A percentile compares a stretch with the other conserved stretches of the same genome.
Evolutionary conservation across 2,329 filamentous ascomycete genomes (phyloP).

Genomic region (Fusarium sp.): DNA sequence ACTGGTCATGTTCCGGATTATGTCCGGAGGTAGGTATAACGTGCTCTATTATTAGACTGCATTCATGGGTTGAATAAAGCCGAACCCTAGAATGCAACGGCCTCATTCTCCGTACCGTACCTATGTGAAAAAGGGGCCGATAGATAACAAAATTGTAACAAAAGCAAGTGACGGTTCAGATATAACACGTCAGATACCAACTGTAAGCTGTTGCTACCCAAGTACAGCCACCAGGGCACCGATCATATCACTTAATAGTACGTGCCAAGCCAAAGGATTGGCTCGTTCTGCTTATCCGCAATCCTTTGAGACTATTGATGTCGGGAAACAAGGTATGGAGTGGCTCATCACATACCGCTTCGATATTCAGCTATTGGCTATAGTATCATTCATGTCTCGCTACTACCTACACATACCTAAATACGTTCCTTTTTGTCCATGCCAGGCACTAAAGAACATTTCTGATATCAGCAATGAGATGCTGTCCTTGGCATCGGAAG

Average conservation of each 20-base stretch:
- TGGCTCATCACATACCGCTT: slow-evolving; percentile 21
- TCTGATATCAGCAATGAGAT: slow-evolving; percentile 11
- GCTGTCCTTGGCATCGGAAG: slow-evolving; percentile 18
- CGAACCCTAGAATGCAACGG: neutral
- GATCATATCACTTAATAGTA: neutral
- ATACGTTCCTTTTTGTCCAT: neutral
- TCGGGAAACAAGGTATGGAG: neutral
- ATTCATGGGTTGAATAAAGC: neutral
- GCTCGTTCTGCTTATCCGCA: neutral
- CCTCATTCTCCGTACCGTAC: neutral
- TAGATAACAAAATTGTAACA: neutral
- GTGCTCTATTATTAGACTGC: neutral
- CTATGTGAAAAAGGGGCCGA: neutral
- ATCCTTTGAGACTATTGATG: neutral
- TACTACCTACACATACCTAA: neutral
- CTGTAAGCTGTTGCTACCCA: neutral
- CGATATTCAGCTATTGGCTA: neutral
- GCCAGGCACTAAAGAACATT: neutral
- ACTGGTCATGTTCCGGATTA: neutral
- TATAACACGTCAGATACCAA: neutral
- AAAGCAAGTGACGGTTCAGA: neutral
- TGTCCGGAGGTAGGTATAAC: neutral
- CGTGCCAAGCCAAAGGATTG: slow-evolving; percentile 1
- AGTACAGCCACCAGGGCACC: neutral
- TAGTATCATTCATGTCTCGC: neutral